phyloP scores from a whole-genome alignment of 2,329 filamentous ascomycete species.

The Exophiala phaeomuriformis region DNA sequence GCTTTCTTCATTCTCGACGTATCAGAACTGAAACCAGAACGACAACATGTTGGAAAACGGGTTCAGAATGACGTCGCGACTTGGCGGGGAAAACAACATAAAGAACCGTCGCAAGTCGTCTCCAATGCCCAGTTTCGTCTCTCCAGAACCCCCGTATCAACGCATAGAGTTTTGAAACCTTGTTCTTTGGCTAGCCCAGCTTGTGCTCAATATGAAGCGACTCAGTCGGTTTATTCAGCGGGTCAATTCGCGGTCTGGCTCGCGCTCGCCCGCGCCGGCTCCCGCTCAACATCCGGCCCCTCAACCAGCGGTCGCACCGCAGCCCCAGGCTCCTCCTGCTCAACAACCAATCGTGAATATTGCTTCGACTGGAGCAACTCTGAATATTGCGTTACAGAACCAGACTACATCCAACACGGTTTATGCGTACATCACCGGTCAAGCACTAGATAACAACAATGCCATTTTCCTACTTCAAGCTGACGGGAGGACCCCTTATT shows the following conservation, averaged over 20 bases:
- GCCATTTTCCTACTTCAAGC: slow-evolving; percentile 55
- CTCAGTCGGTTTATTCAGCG: neutral
- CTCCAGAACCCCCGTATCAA: neutral
- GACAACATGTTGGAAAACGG: neutral
- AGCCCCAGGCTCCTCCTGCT: slow-evolving; percentile 5
- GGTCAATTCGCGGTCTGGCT: neutral
- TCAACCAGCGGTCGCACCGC: neutral
- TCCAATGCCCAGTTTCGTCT: neutral
- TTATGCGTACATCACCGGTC: slow-evolving; percentile 66
- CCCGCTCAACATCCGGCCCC: neutral
- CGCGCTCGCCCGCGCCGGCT: neutral
- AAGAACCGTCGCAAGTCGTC: neutral
- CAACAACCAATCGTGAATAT: neutral
- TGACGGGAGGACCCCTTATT: slow-evolving; percentile 60
- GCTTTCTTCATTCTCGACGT: slow-evolving; percentile 4
- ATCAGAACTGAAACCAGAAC: neutral
- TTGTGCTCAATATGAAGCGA: neutral
- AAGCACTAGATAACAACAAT: slow-evolving; percentile 53
- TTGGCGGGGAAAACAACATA: neutral
- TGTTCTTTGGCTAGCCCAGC: neutral
- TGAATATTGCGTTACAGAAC: slow-evolving; percentile 59
- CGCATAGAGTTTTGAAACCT: neutral
- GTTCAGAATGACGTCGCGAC: neutral
- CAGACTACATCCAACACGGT: slow-evolving; percentile 53
- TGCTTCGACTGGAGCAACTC: slow-evolving; percentile 33